Percentiles rank a stretch among this genome's conserved stretches.
These are phyloP conservation scores for Hyaloscypha finlandica DNA, from an alignment of 495 filamentous ascomycete genomes.

Conservation along the genomic window DNA sequence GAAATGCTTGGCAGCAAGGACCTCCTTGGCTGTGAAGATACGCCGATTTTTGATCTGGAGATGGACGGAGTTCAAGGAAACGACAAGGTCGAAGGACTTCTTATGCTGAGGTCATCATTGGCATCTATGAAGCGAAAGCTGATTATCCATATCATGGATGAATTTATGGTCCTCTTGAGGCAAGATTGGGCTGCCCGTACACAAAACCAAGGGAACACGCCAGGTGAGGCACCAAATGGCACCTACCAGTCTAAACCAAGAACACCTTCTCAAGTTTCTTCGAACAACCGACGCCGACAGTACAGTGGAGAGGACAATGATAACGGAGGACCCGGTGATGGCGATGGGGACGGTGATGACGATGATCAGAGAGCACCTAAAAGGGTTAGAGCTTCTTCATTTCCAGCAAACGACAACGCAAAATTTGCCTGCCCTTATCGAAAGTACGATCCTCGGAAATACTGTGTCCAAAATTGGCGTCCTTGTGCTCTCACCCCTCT, in stretches of 20 bases:
- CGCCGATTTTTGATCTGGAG: not conserved
- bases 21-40: not conserved
- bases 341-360: not conserved
- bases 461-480: constrained; percentile 13
- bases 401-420: not conserved
- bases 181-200: not conserved
- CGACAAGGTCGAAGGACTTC: not conserved
- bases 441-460: constrained; percentile 10
- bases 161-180: not conserved
- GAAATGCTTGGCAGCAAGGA: not conserved
- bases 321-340: not conserved
- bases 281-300: not conserved
- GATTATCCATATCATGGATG: not conserved
- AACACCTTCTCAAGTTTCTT: not conserved
- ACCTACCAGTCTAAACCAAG: not conserved
- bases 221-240: not conserved
- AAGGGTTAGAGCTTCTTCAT: not conserved
- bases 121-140: not conserved
- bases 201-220: not conserved
- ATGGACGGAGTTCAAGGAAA: not conserved
- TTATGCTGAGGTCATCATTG: not conserved
- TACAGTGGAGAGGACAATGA: not conserved
- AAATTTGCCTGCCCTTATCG: constrained; percentile 15
- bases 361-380: not conserved
- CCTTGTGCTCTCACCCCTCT: constrained; percentile 17